Percentiles rank a stretch among this genome's conserved stretches.
Evolutionary conservation across 371 early-diverging fungal species (phyloP).

Genomic region (Mortierella sp.): DNA sequence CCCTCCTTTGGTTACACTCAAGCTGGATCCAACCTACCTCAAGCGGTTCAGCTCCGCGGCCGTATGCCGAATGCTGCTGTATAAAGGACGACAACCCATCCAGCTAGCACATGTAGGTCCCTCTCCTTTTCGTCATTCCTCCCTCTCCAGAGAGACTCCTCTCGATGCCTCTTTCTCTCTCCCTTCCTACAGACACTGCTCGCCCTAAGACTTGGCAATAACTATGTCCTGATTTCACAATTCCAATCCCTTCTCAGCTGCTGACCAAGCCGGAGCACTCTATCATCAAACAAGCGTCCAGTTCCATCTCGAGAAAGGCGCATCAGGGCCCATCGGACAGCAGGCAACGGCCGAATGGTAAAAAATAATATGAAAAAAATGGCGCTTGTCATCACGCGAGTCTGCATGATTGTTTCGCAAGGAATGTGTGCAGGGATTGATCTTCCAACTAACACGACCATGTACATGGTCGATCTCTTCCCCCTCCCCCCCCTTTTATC

Average conservation of each 20-base stretch:
- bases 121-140: not conserved
- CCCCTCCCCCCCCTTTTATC: not conserved
- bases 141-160: too few relatives aligned
- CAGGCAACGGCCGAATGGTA: constrained; percentile 79
- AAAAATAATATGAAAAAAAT: not conserved
- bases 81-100: constrained; percentile 83
- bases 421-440: too few relatives aligned
- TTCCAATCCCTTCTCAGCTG: constrained; percentile 21
- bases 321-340: not conserved
- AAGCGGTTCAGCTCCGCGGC: constrained; percentile 39
- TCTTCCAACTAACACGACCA: too few relatives aligned
- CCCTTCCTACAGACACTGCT: too few relatives aligned
- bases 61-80: constrained; percentile 84
- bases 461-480: too few relatives aligned
- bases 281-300: constrained; percentile 86
- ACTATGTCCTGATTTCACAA: too few relatives aligned
- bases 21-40: constrained; percentile 23
- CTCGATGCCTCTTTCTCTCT: too few relatives aligned
- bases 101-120: constrained; percentile 75
- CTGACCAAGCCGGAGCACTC: constrained; percentile 78
- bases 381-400: not conserved
- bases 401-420: too few relatives aligned
- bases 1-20: not conserved
- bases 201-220: too few relatives aligned
- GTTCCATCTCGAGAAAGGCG: constrained; percentile 72